Evolutionary conservation across 257 asterid genomes (phyloP).

Genomic region (Avicennia marina): DNA sequence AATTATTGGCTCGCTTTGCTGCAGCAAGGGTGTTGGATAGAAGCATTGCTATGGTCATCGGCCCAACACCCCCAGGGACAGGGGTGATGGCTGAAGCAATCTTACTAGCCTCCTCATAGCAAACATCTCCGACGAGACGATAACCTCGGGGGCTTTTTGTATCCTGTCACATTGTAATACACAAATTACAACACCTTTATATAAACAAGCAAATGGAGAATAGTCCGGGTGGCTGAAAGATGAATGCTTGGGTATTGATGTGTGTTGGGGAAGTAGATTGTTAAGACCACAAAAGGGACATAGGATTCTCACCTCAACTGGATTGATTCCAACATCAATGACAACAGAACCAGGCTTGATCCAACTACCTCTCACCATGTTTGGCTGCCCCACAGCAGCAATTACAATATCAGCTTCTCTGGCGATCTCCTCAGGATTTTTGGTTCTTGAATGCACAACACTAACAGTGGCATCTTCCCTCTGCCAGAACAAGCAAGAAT

Average conservation of each 20-base stretch:
- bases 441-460: conserved; percentile 82
- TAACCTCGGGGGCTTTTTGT: conserved; percentile 58
- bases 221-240: background rate
- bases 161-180: conserved; percentile 42
- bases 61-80: conserved; percentile 98
- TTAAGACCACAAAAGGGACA: background rate
- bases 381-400: conserved; percentile 78
- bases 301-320: conserved; percentile 52
- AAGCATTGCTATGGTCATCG: conserved; percentile 98
- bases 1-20: conserved; percentile 60
- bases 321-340: conserved; percentile 88
- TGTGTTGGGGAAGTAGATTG: background rate
- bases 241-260: background rate
- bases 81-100: conserved; percentile 94
- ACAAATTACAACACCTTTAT: background rate
- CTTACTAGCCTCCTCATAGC: conserved; percentile 85
- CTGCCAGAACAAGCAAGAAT: conserved; percentile 28
- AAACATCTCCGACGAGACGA: conserved; percentile 84
- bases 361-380: conserved; percentile 96
- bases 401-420: conserved; percentile 84
- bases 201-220: background rate
- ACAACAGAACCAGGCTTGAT: conserved; percentile 85
- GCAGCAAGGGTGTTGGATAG: conserved; percentile 86
- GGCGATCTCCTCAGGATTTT: conserved; percentile 67
- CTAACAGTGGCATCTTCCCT: conserved; percentile 93